phyloP scores from a whole-genome alignment of 495 filamentous ascomycete genomes.

The Xylaria telfairii region DNA sequence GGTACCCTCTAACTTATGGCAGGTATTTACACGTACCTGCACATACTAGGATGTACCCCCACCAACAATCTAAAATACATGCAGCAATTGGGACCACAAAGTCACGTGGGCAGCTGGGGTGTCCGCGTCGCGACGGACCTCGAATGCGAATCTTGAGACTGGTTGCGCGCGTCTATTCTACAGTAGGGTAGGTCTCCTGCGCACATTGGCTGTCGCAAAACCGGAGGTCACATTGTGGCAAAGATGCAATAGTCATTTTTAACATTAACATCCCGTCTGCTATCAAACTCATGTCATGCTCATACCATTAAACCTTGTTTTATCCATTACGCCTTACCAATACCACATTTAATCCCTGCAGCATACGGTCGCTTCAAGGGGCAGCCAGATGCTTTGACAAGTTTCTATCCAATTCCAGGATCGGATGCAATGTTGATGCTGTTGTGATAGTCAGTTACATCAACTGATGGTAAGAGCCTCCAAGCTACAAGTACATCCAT shows the following conservation, averaged over 20 bases:
- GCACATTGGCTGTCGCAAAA: conserved; percentile 1
- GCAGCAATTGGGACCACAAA: not conserved
- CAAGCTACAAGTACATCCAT: not conserved
- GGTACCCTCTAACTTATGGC: not conserved
- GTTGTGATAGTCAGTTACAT: not conserved
- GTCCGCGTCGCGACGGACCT: conserved; percentile 7
- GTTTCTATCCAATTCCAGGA: not conserved
- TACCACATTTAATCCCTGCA: not conserved
- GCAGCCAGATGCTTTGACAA: not conserved
- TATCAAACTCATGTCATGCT: not conserved
- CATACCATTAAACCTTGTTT: not conserved
- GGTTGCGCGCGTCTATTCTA: not conserved
- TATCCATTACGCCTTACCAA: conserved; percentile 1
- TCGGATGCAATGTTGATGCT: not conserved
- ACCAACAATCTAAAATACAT: not conserved
- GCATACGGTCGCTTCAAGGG: not conserved
- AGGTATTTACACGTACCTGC: not conserved
- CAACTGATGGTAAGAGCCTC: not conserved
- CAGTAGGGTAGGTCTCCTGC: not conserved
- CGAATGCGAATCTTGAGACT: not conserved
- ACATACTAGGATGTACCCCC: not conserved
- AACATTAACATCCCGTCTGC: not conserved
- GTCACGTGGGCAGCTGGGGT: conserved; percentile 15
- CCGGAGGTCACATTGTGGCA: not conserved
- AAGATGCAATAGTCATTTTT: not conserved